Percentiles rank a stretch among this genome's conserved stretches.
phyloP scores from a whole-genome alignment of 441 rosid species.

The Viola pubescens region DNA sequence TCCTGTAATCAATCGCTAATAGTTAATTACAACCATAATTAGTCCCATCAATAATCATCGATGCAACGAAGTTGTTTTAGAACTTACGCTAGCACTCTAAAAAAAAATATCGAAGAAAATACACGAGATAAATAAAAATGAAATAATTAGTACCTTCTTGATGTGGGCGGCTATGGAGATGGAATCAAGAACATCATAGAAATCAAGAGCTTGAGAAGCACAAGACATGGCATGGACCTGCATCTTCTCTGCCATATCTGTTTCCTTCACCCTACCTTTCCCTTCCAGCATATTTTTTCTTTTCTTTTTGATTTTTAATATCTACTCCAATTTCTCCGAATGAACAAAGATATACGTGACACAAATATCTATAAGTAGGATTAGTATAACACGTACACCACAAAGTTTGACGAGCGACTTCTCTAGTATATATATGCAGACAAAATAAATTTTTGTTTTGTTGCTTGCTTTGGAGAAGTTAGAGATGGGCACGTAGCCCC shows the following conservation, averaged over 20 bases:
- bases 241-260: conserved; percentile 82
- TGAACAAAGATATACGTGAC: background rate
- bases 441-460: background rate
- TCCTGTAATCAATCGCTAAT: conserved; percentile 27
- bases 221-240: conserved; percentile 64
- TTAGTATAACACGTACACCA: background rate
- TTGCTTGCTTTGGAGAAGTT: background rate
- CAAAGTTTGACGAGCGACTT: background rate
- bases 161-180: conserved; percentile 57
- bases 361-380: background rate
- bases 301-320: background rate
- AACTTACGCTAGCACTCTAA: background rate
- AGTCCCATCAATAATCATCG: background rate
- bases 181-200: conserved; percentile 57
- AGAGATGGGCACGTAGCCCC: conserved; percentile 4
- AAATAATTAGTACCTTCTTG: conserved; percentile 42
- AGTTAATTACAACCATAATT: background rate
- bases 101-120: background rate
- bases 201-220: conserved; percentile 70
- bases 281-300: conserved; percentile 54
- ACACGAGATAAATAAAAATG: background rate
- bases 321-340: background rate
- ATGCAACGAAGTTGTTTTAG: background rate
- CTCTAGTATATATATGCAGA: too few relatives aligned
- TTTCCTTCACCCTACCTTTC: conserved; percentile 64